These are phyloP conservation scores for Chlamydomonas schloesseri DNA, from an alignment of 139 green algal species.

Conservation along the genomic window DNA sequence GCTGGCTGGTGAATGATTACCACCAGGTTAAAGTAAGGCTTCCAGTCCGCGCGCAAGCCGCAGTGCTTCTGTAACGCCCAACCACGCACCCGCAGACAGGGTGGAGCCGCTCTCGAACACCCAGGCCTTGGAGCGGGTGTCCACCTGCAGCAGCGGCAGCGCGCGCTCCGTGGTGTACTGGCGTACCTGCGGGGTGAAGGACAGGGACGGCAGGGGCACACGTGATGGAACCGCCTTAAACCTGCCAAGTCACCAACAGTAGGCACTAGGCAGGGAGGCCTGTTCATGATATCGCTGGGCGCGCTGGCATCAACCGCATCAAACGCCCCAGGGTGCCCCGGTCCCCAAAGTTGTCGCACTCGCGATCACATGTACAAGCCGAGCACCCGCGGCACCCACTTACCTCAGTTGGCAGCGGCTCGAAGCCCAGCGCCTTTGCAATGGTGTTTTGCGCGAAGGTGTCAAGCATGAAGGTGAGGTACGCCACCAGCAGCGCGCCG, in stretches of 20 bases:
- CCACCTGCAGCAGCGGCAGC: slow-evolving; percentile 47
- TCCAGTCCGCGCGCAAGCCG: too few relatives aligned
- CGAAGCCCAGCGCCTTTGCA: slow-evolving; percentile 24
- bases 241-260: too few relatives aligned
- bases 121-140: slow-evolving; percentile 26
- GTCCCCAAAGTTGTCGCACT: too few relatives aligned
- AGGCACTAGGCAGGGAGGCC: too few relatives aligned
- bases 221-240: too few relatives aligned
- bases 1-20: too few relatives aligned
- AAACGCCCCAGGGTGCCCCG: too few relatives aligned
- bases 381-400: not conserved
- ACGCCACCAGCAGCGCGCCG: slow-evolving; percentile 36
- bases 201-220: too few relatives aligned
- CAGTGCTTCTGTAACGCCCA: too few relatives aligned
- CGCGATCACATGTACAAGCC: not conserved
- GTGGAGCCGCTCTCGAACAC: slow-evolving; percentile 13
- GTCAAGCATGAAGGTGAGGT: slow-evolving; percentile 36
- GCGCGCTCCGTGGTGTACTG: slow-evolving; percentile 36
- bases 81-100: not conserved
- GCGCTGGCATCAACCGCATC: too few relatives aligned
- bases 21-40: too few relatives aligned
- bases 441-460: slow-evolving; percentile 10
- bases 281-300: too few relatives aligned
- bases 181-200: slow-evolving; percentile 5
- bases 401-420: slow-evolving; percentile 35